Evolutionary conservation across 179 eudicot species (phyloP), one percentile per base, ranked within the genome.

Genomic region (Drosera spatulata): DNA sequence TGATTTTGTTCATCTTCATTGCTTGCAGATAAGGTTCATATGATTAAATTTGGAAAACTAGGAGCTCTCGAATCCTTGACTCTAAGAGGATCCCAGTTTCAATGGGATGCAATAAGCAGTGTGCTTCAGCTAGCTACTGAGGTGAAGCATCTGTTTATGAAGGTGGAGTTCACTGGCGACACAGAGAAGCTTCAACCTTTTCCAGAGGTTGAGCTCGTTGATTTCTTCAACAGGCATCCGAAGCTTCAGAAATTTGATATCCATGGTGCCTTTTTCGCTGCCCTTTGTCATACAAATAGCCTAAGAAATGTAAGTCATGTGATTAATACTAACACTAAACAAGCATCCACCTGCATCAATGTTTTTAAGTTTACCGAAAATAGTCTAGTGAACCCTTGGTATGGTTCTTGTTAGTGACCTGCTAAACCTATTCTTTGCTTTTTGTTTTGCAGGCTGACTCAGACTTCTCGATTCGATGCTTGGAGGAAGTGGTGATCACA

Each of bases 241-340:
- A 91, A 82, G 73, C 87, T 91, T 55, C 74, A 61, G 60, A 82
- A 66, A 47, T 85, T 91, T 38, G 89, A 88, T 59, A 77, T 93
- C 50, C 99, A 89, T 54, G 99, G 98, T 59, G 96, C 99, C 60
- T 86, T 93, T 95, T 89, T 93, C 77, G 99, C 95, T 66, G 99
- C 99, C 59, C 83, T 93, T 43, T 89, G 95, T 77, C 96, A 86
- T 64, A 86, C 77, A 74, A 81, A 86, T 78, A 89, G 95, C 77
- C 76, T 93, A 58, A 82, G 70, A 82, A 79, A 89, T 78, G 96
- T 88, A 57, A 69, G 88, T 66, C 39, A 12, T 61, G 2, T 55
- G 39, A 41, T 6, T 37, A 14, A 6, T 53, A 5, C 11, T 2
- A 9, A 15, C n/a, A 9, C 9, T 10, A 33, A 22, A 22, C 33